Evolutionary conservation across 2,329 filamentous ascomycete species (phyloP), one percentile per base, ranked within the genome.

Genomic region (Epicoccum sorghinum): DNA sequence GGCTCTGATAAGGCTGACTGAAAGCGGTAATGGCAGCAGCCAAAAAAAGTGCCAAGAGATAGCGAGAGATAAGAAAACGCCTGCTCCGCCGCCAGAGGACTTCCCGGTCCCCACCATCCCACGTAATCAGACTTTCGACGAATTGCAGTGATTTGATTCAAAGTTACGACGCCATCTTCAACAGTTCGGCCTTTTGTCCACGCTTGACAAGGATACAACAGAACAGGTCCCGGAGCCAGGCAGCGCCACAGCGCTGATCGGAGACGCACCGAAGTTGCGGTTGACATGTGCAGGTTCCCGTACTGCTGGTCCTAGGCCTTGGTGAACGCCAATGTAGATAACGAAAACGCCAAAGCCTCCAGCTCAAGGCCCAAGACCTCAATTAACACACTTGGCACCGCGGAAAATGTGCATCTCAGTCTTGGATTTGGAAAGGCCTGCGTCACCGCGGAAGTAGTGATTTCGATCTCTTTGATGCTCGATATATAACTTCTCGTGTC

Each of bases 391-490:
- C 53, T 60, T 60, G 59, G 54, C 52, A 56, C 48, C 60, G 58
- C 53, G 53, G 55, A 60, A 45, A 53, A 62, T 60, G 58, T 65
- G 65, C 52, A 50, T 8, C 52, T 41, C 41, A 24, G 52, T 49
- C 46, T 55, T 55, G 46, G 46, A 50, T 27, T 50, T 42, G 52
- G 46, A 23, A 55, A 55, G n/a, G 41, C 52, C 37, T 55, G 52
- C 65, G 64, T 68, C 57, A 73, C 71, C 71, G 71, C 71, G 70
- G 71, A 74, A 68, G 68, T 74, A 65, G 59, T 52, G 41, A 57
- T 45, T 60, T 57, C 43, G 32, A 48, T 43, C 18, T 46, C 44
- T 58, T 56, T 58, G 53, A 57, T 52, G 59, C 51, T 7, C 36
- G 47, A 45, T 69, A 68, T 71, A 69, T 68, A 69, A 64, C 52